Percentiles rank a stretch among this genome's conserved stretches.
phyloP scores from a whole-genome alignment of 1,284 basidiomycete genomes.

The Papiliotrema laurentii region DNA sequence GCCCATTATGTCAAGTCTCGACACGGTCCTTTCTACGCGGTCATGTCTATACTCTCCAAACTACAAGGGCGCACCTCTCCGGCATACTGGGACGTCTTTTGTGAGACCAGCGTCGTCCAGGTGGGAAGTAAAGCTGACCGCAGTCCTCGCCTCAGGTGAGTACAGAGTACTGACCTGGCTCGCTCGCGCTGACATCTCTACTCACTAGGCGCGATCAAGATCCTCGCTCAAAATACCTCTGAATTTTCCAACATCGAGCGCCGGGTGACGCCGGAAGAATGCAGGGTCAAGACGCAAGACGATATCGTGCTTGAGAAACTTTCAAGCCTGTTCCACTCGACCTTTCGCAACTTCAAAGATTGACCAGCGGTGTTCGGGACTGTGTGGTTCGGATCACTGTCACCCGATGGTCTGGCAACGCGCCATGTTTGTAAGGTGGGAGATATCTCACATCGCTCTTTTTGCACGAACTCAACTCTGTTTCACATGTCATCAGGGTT shows the following conservation, averaged over 20 bases:
- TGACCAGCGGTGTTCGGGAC: too few species aligned
- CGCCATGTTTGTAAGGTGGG: too few species aligned
- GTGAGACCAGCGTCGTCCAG: conserved; percentile 16
- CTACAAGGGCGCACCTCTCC: conserved; percentile 31
- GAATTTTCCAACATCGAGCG: not conserved
- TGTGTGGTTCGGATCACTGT: too few species aligned
- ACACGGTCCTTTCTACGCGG: conserved; percentile 41
- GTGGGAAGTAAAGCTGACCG: not conserved
- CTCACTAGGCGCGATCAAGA: not conserved
- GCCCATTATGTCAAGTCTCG: conserved; percentile 42
- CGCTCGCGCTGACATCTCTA: too few species aligned
- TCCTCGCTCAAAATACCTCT: not conserved
- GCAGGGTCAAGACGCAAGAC: conserved; percentile 11
- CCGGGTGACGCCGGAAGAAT: not conserved
- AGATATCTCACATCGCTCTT: too few species aligned
- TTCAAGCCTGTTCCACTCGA: conserved; percentile 6
- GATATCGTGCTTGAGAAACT: conserved; percentile 13
- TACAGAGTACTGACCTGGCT: not conserved
- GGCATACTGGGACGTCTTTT: conserved; percentile 40
- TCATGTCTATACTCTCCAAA: conserved; percentile 41
- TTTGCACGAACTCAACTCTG: too few species aligned
- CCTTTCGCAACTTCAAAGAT: conserved; percentile 1
- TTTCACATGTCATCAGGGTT: too few species aligned
- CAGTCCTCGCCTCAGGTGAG: conserved; percentile 25
- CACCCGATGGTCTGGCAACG: too few species aligned